phyloP scores from a whole-genome alignment of 2,329 filamentous ascomycete genomes.

The Trichoderma guizhouense region DNA sequence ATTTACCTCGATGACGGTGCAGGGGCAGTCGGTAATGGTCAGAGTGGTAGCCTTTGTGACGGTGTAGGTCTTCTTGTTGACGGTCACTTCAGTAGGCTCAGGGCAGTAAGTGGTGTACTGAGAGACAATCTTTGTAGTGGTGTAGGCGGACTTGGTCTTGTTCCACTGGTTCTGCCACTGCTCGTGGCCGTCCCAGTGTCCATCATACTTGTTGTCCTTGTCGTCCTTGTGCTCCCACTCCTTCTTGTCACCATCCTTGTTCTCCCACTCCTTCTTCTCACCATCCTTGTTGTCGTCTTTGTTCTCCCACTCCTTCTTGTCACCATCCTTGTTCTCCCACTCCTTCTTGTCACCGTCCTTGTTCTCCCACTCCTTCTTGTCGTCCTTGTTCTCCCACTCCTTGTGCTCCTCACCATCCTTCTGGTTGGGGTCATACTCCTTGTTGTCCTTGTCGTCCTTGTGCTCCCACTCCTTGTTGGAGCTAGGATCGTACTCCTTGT shows the following conservation, averaged over 20 bases:
- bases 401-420: background rate
- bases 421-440: no score
- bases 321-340: background rate
- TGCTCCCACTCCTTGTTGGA: background rate
- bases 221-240: background rate
- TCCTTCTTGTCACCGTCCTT: background rate
- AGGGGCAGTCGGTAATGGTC: conserved; percentile 54
- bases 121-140: conserved; percentile 35
- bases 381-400: background rate
- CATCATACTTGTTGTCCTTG: background rate
- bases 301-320: background rate
- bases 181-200: background rate
- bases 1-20: conserved; percentile 40
- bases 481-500: background rate
- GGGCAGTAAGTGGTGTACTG: conserved; percentile 42
- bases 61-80: conserved; percentile 50
- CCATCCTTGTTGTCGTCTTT: background rate
- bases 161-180: conserved; percentile 15
- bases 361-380: background rate
- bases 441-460: background rate
- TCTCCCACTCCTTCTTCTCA: background rate
- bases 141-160: conserved; percentile 25
- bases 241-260: background rate
- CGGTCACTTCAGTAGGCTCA: conserved; percentile 49
- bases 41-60: conserved; percentile 53